Conservation (phyloP, 306 rosid species). For the Malus sieversii region DNA sequence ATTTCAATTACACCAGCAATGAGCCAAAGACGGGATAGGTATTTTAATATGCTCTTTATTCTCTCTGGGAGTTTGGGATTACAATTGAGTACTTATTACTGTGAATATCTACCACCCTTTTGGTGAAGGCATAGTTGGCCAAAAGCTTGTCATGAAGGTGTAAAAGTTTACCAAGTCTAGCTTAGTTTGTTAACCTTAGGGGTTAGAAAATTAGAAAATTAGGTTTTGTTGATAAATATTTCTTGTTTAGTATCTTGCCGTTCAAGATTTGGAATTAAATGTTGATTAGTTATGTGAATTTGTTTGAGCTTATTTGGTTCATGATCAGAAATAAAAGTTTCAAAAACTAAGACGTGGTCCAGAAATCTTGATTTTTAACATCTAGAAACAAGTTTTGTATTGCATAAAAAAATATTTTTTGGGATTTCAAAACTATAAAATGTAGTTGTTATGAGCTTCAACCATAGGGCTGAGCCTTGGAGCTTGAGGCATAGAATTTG, state of each 20-base stretch:
- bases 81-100: neutral
- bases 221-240: neutral
- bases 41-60: constrained; percentile 1
- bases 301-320: neutral
- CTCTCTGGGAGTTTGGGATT: neutral
- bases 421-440: too few relatives aligned
- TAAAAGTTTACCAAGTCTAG: neutral
- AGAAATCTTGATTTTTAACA: neutral
- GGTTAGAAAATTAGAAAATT: neutral
- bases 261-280: neutral
- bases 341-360: neutral
- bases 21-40: constrained; percentile 98
- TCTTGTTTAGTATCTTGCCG: neutral
- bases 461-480: too few relatives aligned
- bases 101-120: neutral
- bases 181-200: neutral
- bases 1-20: constrained; percentile 85
- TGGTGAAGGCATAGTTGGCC: neutral
- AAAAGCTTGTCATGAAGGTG: neutral
- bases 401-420: neutral
- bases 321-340: neutral
- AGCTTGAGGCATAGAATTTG: neutral
- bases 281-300: neutral
- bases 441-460: neutral
- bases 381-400: neutral